Evolutionary conservation across 805 yeast species (phyloP), one percentile per base, ranked within the genome.

Genomic region (Saturnispora galanensis): DNA sequence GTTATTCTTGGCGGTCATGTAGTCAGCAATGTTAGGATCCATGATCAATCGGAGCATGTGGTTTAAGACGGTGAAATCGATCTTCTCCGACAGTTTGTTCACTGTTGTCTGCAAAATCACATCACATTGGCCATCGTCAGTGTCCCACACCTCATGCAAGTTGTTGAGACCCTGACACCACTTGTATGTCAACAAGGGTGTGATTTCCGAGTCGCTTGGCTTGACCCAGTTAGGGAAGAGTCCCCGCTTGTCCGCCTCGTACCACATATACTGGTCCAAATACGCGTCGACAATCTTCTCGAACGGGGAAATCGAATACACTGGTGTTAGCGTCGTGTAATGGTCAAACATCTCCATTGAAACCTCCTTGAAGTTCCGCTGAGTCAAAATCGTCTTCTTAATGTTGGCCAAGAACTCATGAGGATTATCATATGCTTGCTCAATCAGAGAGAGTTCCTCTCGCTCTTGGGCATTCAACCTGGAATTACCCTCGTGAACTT

Each of bases 201-300:
- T 95, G 17, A 93, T 82, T 62, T 93, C 98, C 28, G 84, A 74
- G 55, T 93, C 98, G 52, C 84, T 78, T 8, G 99, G 98, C 58
- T 93, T 93, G 34, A 93, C 73, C 98, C 98, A 93, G 58, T 81
- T 82, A 4, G 99, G 99, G 64, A 93, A 93, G 26, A 93, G 63
- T 7, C 80, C 77, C 47, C 96, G 66, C 58, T 84, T 80, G 44
- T 86, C 96, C 9, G 93, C 90, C 58, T 93, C 97, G 62, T 84
- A 90, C 96, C 97, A 93, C 38, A 93, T 66, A 55, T 90, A 93
- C 56, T 93, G 98, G 56, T 90, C 97, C 35, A 93, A 64, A 53
- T 90, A 93, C 0, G 97, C 96, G 65, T 93, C 99, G 0, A 96
- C 88, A 42, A 93, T 86, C 58, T 89, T 93, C 61, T 93, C 99